These are phyloP conservation scores for Monilinia fructigena DNA, from an alignment of 2,329 filamentous ascomycete genomes.

Conservation along the genomic window DNA sequence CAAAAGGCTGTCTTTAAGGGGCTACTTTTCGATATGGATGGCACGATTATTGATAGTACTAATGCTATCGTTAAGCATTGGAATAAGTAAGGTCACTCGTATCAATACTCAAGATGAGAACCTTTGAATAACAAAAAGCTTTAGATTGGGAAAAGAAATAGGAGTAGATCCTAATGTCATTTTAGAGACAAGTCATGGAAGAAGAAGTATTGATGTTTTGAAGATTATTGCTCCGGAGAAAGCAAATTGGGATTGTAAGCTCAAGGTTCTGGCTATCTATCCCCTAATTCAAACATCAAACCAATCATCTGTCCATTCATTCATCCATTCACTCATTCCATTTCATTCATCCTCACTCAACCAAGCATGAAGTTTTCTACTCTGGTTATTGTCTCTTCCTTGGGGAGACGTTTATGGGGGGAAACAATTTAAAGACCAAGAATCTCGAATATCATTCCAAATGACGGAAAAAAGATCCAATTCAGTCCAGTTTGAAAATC, in stretches of 20 bases:
- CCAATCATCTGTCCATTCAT: not conserved
- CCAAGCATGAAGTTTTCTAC: not conserved
- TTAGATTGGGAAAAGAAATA: slow-evolving; percentile 78
- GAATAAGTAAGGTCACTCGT: slow-evolving; percentile 47
- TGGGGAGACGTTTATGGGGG: not conserved
- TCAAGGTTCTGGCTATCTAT: slow-evolving; percentile 32
- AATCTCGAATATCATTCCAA: not conserved
- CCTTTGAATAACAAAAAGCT: not conserved
- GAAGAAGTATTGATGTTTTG: slow-evolving; percentile 83
- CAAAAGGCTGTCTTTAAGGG: slow-evolving; percentile 34
- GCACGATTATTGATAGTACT: slow-evolving; percentile 81
- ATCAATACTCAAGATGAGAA: not conserved
- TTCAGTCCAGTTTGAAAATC: not conserved
- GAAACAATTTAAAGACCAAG: not conserved
- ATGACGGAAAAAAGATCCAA: not conserved
- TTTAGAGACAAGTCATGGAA: slow-evolving; percentile 85
- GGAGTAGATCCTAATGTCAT: slow-evolving; percentile 83
- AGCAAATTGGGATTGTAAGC: slow-evolving; percentile 88
- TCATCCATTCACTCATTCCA: not conserved
- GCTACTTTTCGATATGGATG: slow-evolving; percentile 64
- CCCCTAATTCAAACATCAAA: not conserved
- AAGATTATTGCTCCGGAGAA: slow-evolving; percentile 76
- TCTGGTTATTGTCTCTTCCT: not conserved
- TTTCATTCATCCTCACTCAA: not conserved
- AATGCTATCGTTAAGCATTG: slow-evolving; percentile 75